Evolutionary conservation across 2,329 filamentous ascomycete genomes (phyloP), one percentile per base, ranked within the genome.

Genomic region (Pseudogymnoascus sp.): DNA sequence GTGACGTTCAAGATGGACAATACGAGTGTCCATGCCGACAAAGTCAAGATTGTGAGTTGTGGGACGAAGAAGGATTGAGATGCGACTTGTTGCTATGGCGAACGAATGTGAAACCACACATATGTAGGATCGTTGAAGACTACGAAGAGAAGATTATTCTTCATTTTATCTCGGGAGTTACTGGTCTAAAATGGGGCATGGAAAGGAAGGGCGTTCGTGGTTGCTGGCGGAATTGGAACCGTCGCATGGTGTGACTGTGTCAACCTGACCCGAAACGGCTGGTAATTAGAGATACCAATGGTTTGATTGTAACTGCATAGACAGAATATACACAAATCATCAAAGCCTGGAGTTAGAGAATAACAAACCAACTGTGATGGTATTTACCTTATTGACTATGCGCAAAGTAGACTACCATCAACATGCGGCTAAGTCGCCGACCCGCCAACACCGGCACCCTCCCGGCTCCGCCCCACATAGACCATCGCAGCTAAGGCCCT

Each of bases 11-110:
- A 99, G 77, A 87, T 97, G 77, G 92, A 97, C 68, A 81, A 80
- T 66, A 83, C 82, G 60, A 82, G 83, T 0, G 84, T 97, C 12
- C 77, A 82, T 35, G 91, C 92, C 18, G 92, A 96, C 71, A 92
- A 91, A 73, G 89, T 99, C 74, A 97, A 97, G 84, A 99, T 99
- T 67, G 94, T 99, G 57, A 95, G 90, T 75, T 97, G 92, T 75
- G 96, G 95, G 71, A 92, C 55, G 19, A 57, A 57, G 55, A 57
- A 57, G 55, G 55, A 57, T 35, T 57, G 35, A 57, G 26, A 18
- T 6, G 5, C n/a, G 5, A 2, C n/a, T 28, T 2, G 9, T 12
- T 9, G 15, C n/a, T 13, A 30, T 13, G 26, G 26, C 26, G 26
- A 52, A 52, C 45, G 45, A 52, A 52, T 10, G 19, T 6, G 26